phyloP scores from a whole-genome alignment of 2,329 filamentous ascomycete genomes.

The Verticillium tricorpus region DNA sequence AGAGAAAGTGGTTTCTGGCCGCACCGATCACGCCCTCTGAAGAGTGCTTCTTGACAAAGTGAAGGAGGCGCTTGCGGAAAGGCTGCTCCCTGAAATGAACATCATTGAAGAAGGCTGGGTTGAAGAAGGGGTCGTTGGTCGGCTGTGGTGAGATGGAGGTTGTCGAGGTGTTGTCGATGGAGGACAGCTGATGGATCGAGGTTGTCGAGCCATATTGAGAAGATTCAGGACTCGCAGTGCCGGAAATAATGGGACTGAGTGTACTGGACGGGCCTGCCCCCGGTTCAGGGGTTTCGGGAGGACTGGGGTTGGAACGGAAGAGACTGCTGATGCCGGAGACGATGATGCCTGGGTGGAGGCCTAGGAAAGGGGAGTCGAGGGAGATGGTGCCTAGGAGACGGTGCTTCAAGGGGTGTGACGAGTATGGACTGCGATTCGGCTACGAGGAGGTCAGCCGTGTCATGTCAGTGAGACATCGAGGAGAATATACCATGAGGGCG shows the following conservation, averaged over 20 bases:
- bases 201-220: conserved; percentile 3
- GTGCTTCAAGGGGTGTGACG: conserved; percentile 55
- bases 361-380: conserved; percentile 82
- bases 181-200: conserved; percentile 7
- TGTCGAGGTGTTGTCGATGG: conserved; percentile 3
- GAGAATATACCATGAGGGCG: conserved; percentile 51
- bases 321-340: conserved; percentile 76
- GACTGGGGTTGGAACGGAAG: conserved; percentile 48
- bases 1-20: conserved; percentile 68
- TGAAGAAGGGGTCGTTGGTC: conserved; percentile 59
- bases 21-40: conserved; percentile 65
- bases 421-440: conserved; percentile 28
- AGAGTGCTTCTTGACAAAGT: conserved; percentile 79
- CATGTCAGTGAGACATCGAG: background rate
- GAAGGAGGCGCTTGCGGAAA: conserved; percentile 62
- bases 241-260: conserved; percentile 9
- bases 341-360: conserved; percentile 84
- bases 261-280: conserved; percentile 6
- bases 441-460: conserved; percentile 8
- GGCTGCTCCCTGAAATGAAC: conserved; percentile 63
- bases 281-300: conserved; percentile 18
- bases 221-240: conserved; percentile 16
- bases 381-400: conserved; percentile 75
- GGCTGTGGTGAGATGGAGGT: conserved; percentile 1
- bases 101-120: conserved; percentile 74